Conservation (phyloP, 2,329 filamentous ascomycete species). For the Coniella lustricola region DNA sequence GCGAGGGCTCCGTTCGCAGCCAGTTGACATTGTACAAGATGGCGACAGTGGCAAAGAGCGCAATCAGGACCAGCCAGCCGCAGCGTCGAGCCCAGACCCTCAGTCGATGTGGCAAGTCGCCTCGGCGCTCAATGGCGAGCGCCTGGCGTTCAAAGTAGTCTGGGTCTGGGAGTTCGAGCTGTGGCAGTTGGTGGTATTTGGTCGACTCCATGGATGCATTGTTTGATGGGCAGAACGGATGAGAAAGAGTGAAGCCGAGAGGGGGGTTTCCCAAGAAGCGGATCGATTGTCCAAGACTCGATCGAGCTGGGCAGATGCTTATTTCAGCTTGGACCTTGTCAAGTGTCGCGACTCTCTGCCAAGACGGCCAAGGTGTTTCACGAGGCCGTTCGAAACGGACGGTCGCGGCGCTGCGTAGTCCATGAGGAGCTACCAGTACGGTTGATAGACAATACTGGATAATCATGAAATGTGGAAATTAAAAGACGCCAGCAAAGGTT, state of each 20-base stretch:
- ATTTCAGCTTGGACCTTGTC: background rate
- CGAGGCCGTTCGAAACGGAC: slow-evolving; percentile 1
- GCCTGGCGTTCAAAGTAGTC: slow-evolving; percentile 13
- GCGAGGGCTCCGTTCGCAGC: background rate
- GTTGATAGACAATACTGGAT: no score
- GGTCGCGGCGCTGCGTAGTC: no score
- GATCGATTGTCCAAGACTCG: no score
- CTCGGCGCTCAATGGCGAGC: background rate
- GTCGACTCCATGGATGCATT: slow-evolving; percentile 9
- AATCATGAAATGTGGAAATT: no score
- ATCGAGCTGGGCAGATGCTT: background rate
- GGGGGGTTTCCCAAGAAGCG: no score
- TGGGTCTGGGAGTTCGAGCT: slow-evolving; percentile 5
- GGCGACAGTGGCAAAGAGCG: slow-evolving; percentile 8
- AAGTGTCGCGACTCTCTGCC: background rate
- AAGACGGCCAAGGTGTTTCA: slow-evolving; percentile 5
- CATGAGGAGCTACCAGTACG: slow-evolving; percentile 4
- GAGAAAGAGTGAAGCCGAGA: no score
- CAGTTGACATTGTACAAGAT: slow-evolving; percentile 4
- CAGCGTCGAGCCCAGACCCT: slow-evolving; percentile 7
- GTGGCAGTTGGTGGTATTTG: slow-evolving; percentile 3
- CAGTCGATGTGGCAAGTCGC: background rate
- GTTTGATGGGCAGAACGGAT: no score
- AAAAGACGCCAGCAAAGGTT: no score
- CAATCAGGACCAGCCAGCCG: slow-evolving; percentile 2